A percentile compares a stretch with the other conserved stretches of the same genome.
These are phyloP conservation scores for Candida quercuum DNA, from an alignment of 805 yeast genomes.

Conservation along the genomic window DNA sequence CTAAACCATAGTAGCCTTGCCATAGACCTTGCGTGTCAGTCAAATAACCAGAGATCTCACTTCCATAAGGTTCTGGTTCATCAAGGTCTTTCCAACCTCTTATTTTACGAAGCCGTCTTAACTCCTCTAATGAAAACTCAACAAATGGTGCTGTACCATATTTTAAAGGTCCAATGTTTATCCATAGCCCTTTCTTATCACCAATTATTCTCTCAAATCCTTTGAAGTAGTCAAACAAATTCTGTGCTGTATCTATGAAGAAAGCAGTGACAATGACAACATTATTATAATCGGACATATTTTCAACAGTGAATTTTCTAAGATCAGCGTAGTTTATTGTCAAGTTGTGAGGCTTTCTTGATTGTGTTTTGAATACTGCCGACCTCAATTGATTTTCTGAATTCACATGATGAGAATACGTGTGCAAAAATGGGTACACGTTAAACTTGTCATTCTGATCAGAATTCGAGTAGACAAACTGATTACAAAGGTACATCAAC, in stretches of 20 bases:
- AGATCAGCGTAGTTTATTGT: slow-evolving; percentile 58
- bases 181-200: slow-evolving; percentile 62
- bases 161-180: slow-evolving; percentile 87
- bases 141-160: slow-evolving; percentile 82
- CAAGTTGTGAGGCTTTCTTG: slow-evolving; percentile 42
- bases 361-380: slow-evolving; percentile 25
- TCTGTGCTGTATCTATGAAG: slow-evolving; percentile 91
- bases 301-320: slow-evolving; percentile 38
- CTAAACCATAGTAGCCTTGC: slow-evolving; percentile 72
- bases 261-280: slow-evolving; percentile 63
- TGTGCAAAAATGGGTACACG: slow-evolving; percentile 52
- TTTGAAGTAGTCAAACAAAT: slow-evolving; percentile 69
- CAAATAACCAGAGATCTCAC: slow-evolving; percentile 50
- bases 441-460: slow-evolving; percentile 4
- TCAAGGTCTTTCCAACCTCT: slow-evolving; percentile 61
- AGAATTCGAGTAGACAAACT: slow-evolving; percentile 41
- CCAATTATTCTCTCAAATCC: slow-evolving; percentile 45
- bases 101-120: slow-evolving; percentile 41
- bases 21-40: slow-evolving; percentile 64
- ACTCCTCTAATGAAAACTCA: slow-evolving; percentile 71
- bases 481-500: slow-evolving; percentile 67
- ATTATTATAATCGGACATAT: slow-evolving; percentile 31
- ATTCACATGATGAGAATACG: slow-evolving; percentile 59
- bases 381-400: slow-evolving; percentile 45
- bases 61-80: slow-evolving; percentile 27